Evolutionary conservation across 768 basidiomycete genomes (phyloP), one percentile per base, ranked within the genome.

Genomic region (Mycena haematopus): DNA sequence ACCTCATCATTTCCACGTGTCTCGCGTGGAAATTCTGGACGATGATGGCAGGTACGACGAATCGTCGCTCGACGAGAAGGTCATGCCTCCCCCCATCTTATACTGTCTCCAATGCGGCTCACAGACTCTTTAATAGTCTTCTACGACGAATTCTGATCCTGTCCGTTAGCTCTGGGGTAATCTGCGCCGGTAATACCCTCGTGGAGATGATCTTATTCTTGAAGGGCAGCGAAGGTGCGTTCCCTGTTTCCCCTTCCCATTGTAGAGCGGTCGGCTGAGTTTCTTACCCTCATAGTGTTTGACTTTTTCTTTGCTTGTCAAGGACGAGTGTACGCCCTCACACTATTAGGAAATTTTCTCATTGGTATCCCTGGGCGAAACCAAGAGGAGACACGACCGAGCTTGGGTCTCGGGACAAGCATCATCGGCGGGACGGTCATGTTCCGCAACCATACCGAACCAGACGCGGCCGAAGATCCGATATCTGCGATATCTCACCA

Each of bases 271-370:
- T 11, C 13, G 36, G 13, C 36, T 36, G 14, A 2, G 3, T 36
- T 6, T 25, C 19, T n/a, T 27, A 6, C 14, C 38, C 15, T 24
- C 42, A 2, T 4, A 53, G 36, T 7, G 14, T 36, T 36, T 52
- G 24, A 24, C n/a, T 52, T 60, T 40, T 47, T 60, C 29, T 60
- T 52, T 27, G 21, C 31, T 19, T 46, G 25, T 44, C 59, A 60
- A n/a, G 59, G 59, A 19, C 59, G 59, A 3, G 42, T 54, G n/a
- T 60, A 60, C 52, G 38, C 59, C 11, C 52, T 60, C 38, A 53
- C 59, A 4, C 19, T 60, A 11, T 40, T 60, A 2, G 59, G 38
- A 19, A 60, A 60, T 52, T 60, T 60, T 51, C 42, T 60, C 22
- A 14, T 60, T 17, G 36, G 36, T 14, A 38, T 17, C 36, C 36